Conservation (phyloP, 2,329 filamentous ascomycete genomes). For the Aspergillus neoniger region DNA sequence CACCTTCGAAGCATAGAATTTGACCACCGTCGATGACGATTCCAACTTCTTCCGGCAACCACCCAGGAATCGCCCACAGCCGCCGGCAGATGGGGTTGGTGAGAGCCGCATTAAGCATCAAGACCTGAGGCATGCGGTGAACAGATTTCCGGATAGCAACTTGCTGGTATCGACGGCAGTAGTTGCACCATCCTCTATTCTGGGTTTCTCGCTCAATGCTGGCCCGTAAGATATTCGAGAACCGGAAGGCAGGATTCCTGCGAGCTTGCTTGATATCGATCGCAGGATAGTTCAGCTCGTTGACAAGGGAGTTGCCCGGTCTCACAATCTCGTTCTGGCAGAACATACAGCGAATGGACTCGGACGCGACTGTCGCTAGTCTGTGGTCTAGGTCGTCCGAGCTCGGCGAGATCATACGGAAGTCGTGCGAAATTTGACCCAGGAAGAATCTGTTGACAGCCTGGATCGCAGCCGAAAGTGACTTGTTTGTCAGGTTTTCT, state of each 20-base stretch:
- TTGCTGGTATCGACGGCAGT: slow-evolving; percentile 87
- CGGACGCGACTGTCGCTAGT: slow-evolving; percentile 45
- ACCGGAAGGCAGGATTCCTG: slow-evolving; percentile 58
- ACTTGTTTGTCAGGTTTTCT: slow-evolving; percentile 72
- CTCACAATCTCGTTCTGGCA: slow-evolving; percentile 85
- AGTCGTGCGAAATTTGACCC: slow-evolving; percentile 77
- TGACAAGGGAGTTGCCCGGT: slow-evolving; percentile 76
- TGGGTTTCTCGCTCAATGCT: slow-evolving; percentile 89
- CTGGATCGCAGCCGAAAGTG: slow-evolving; percentile 81
- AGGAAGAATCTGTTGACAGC: slow-evolving; percentile 82
- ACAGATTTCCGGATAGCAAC: slow-evolving; percentile 83
- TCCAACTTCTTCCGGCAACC: slow-evolving; percentile 91
- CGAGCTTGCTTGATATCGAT: slow-evolving; percentile 54
- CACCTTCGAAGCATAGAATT: slow-evolving; percentile 91
- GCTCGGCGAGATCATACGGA: slow-evolving; percentile 64
- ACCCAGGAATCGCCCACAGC: slow-evolving; percentile 84
- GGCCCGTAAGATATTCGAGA: slow-evolving; percentile 88
- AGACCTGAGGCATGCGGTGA: slow-evolving; percentile 76
- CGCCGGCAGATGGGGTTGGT: slow-evolving; percentile 68
- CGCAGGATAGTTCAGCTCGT: slow-evolving; percentile 79
- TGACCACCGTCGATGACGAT: slow-evolving; percentile 88
- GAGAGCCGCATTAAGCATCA: slow-evolving; percentile 81
- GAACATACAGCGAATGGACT: slow-evolving; percentile 75
- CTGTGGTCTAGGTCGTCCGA: slow-evolving; percentile 71
- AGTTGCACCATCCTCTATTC: slow-evolving; percentile 88